Percentiles rank a stretch among this genome's conserved stretches.
phyloP scores from a whole-genome alignment of 176 grass and related monocot genomes.

The Ananas comosus region DNA sequence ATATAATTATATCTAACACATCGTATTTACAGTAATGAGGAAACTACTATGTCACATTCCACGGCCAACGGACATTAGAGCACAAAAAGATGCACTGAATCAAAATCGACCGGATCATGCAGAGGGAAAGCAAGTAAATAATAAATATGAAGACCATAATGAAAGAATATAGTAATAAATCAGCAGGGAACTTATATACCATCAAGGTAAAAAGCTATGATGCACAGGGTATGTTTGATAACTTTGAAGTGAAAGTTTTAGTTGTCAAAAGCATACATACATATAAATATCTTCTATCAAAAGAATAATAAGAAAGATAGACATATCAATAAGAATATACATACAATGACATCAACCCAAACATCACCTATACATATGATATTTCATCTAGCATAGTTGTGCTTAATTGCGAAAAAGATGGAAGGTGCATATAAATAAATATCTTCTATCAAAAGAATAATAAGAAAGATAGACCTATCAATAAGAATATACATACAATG shows the following conservation, averaged over 20 bases:
- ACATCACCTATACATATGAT: background rate
- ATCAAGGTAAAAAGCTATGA: background rate
- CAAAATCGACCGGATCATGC: background rate
- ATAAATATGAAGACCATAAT: background rate
- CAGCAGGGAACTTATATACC: background rate
- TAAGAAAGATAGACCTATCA: no score
- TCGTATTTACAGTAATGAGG: background rate
- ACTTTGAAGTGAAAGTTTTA: no score
- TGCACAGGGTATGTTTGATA: no score
- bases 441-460: no score
- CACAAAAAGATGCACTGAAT: background rate
- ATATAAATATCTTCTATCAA: no score
- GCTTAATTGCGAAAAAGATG: background rate
- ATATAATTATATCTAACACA: background rate
- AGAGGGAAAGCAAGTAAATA: no score
- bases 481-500: no score
- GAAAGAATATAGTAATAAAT: background rate
- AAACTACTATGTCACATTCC: background rate
- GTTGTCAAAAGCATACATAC: no score
- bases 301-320: no score
- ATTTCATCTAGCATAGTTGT: background rate
- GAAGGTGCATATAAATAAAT: no score
- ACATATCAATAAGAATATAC: no score
- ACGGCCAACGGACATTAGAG: background rate
- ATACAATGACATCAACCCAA: no score